Base-by-base conservation (phyloP, 192 early-diverging fungal genomes). In the Globomyces pollinis-pini region DNA sequence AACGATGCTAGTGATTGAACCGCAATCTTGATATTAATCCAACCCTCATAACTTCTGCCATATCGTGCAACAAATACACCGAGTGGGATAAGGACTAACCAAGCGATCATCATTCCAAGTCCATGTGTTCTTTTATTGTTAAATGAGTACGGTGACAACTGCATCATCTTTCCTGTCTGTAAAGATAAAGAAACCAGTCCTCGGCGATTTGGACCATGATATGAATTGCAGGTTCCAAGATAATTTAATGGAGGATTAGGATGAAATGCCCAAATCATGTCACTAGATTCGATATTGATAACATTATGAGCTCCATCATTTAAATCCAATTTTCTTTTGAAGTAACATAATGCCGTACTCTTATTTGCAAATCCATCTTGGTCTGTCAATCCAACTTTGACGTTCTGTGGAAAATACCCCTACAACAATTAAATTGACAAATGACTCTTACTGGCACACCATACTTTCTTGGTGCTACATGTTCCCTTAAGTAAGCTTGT, bases 181-280 rank as follows among this genome's bases (percentile, higher is more conserved):
- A 60, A 33, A 16, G 39, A 34, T 28, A 60, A 41, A 4, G 2
- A 11, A 15, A 62, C 12, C 2, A 52, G 39, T 3, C 72, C 72
- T 23, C 65, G 55, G 16, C 62, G 24, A 16, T 64, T n/a, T 12
- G 20, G 34, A 3, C 32, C 56, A 55, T 70, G 67, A 49, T 65
- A 69, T n/a, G 35, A 29, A 44, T 70, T 64, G 26, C 36, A 50
- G 6, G 9, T 28, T 21, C 64, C 63, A 6, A 20, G 38, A 38
- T 38, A 41, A 57, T 64, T 63, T 24, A 32, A 35, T 12, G 12
- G 20, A 7, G 64, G 43, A 8, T n/a, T 11, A 15, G 64, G 64
- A 51, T 69, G 67, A 61, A 69, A 74, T 0, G 68, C 67, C 67
- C 68, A 74, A 5, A 74, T 1, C 52, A 74, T 39, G 16, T 6